A percentile compares a stretch with the other conserved stretches of the same genome.
Conservation (phyloP, 305 asterid species). For the Solanum hybrid region DNA sequence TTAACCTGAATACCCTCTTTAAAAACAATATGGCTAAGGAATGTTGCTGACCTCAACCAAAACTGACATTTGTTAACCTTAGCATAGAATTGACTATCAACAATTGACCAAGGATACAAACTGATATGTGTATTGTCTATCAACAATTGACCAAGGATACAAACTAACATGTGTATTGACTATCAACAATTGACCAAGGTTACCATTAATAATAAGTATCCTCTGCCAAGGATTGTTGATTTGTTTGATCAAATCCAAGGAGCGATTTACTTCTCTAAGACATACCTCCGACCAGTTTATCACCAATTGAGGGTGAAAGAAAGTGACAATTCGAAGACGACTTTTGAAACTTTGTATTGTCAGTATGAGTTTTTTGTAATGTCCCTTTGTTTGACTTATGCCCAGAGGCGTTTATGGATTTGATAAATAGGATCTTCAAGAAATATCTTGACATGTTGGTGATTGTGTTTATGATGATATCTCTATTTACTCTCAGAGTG, state of each 20-base stretch:
- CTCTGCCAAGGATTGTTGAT: not conserved
- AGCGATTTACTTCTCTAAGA: not conserved
- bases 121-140: too few relatives aligned
- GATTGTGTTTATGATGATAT: too few relatives aligned
- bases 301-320: not conserved
- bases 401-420: too few relatives aligned
- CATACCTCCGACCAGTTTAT: not conserved
- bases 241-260: not conserved
- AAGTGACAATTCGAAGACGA: not conserved
- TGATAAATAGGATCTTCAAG: too few relatives aligned
- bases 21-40: too few relatives aligned
- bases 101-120: too few relatives aligned
- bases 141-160: not conserved
- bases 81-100: rapidly evolving
- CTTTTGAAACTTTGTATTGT: not conserved
- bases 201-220: not conserved
- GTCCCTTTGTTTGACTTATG: not conserved
- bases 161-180: too few relatives aligned
- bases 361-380: not conserved
- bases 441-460: too few relatives aligned
- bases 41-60: too few relatives aligned
- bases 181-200: not conserved
- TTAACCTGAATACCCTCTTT: too few relatives aligned
- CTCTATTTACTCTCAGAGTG: too few relatives aligned
- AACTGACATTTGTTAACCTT: rapidly evolving